Conservation (phyloP, 129 eudicot genomes). For the Heracleum sosnowskyi region DNA sequence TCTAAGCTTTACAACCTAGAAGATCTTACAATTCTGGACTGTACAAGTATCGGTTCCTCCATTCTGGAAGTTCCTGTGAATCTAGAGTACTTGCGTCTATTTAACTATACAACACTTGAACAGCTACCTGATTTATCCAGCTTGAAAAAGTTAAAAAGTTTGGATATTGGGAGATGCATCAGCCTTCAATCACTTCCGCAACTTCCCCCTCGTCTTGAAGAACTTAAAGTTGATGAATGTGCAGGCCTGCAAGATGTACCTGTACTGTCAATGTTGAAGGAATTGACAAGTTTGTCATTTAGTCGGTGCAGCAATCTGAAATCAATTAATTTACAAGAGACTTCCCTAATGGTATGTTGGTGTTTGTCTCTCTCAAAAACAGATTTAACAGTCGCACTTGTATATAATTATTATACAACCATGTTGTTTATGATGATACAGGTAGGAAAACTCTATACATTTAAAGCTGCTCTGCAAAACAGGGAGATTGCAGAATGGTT, state of each 20-base stretch:
- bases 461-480: background rate
- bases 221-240: background rate
- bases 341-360: background rate
- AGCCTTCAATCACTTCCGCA: background rate
- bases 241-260: background rate
- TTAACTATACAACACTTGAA: background rate
- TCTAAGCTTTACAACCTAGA: background rate
- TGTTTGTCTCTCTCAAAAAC: background rate
- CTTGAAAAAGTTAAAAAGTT: background rate
- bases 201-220: background rate
- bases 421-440: background rate
- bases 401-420: background rate
- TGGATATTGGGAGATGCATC: background rate
- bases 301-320: background rate
- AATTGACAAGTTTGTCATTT: background rate
- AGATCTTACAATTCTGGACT: background rate
- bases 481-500: constrained; percentile 1
- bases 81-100: background rate
- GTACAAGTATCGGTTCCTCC: background rate
- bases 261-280: background rate
- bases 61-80: background rate
- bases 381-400: background rate
- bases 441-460: background rate
- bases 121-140: background rate
- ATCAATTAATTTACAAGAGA: background rate